Conservation (phyloP, 2,329 filamentous ascomycete species). For the Anisogramma anomala region DNA sequence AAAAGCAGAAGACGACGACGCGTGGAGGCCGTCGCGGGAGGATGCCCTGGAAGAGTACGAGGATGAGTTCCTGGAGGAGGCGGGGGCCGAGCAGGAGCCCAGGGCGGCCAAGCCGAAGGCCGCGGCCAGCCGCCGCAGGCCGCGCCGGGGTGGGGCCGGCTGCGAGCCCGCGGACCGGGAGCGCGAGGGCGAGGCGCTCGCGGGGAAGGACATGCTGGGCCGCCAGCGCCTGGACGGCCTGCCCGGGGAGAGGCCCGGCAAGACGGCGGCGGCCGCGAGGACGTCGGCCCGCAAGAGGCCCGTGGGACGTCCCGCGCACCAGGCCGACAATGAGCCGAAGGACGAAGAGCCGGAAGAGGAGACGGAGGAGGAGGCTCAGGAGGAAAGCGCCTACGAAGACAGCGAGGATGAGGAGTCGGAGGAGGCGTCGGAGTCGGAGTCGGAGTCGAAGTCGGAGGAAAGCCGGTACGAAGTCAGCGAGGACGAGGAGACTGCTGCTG, state of each 20-base stretch:
- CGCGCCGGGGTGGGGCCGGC: too few species aligned
- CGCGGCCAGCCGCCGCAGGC: background rate
- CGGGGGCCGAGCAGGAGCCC: slow-evolving; percentile 9
- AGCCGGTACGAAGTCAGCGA: background rate
- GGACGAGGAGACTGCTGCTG: background rate
- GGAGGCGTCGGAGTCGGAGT: background rate
- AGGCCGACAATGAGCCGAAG: slow-evolving; percentile 6
- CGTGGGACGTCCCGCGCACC: background rate
- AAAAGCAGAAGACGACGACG: slow-evolving; percentile 3
- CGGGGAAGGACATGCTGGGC: slow-evolving; percentile 13
- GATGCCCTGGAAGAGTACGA: slow-evolving; percentile 4
- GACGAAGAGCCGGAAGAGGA: background rate
- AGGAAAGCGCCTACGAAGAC: slow-evolving; percentile 1
- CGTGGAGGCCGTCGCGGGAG: slow-evolving; percentile 10
- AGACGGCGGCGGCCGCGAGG: background rate
- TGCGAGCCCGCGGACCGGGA: slow-evolving; percentile 12
- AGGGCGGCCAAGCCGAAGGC: background rate
- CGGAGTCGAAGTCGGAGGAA: slow-evolving; percentile 2
- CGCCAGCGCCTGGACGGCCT: slow-evolving; percentile 3
- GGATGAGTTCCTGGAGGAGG: slow-evolving; percentile 8
- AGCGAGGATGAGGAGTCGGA: slow-evolving; percentile 1
- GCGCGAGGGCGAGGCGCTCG: slow-evolving; percentile 11
- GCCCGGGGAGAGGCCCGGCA: background rate
- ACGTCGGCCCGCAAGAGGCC: slow-evolving; percentile 1
- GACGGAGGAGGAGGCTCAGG: slow-evolving; percentile 2